Conservation (phyloP, 371 early-diverging fungal species). For the Haplosporangium sp. region DNA sequence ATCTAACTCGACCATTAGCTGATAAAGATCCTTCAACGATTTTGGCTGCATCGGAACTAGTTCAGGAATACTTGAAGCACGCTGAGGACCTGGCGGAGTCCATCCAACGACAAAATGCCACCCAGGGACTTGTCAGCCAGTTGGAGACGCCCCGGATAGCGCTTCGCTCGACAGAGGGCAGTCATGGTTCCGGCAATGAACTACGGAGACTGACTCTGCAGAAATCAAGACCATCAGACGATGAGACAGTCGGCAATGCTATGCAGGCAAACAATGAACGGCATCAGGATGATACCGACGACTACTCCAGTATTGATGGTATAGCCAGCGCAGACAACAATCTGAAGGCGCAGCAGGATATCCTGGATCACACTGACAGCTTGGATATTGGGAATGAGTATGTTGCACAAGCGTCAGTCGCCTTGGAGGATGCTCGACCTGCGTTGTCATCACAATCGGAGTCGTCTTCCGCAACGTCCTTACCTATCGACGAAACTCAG, state of each 20-base stretch:
- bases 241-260: conserved; percentile 8
- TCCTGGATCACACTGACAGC: background rate
- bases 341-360: background rate
- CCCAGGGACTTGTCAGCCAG: conserved; percentile 26
- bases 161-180: conserved; percentile 10
- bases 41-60: conserved; percentile 60
- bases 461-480: background rate
- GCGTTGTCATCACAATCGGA: background rate
- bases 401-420: background rate
- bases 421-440: background rate
- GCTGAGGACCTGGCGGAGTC: conserved; percentile 57
- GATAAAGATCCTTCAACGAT: conserved; percentile 67
- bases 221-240: conserved; percentile 36
- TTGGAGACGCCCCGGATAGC: conserved; percentile 35
- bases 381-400: background rate
- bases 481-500: background rate
- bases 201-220: conserved; percentile 45
- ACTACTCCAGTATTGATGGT: conserved; percentile 1
- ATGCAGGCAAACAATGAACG: conserved; percentile 9
- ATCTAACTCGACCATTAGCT: conserved; percentile 43
- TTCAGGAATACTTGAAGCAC: conserved; percentile 60
- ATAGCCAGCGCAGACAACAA: conserved; percentile 4
- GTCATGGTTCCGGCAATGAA: conserved; percentile 28
- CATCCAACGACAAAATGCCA: conserved; percentile 7
- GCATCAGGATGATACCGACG: background rate